Evolutionary conservation across 176 grass and related monocot species (phyloP).

Genomic region (Calamus simplicifolius): DNA sequence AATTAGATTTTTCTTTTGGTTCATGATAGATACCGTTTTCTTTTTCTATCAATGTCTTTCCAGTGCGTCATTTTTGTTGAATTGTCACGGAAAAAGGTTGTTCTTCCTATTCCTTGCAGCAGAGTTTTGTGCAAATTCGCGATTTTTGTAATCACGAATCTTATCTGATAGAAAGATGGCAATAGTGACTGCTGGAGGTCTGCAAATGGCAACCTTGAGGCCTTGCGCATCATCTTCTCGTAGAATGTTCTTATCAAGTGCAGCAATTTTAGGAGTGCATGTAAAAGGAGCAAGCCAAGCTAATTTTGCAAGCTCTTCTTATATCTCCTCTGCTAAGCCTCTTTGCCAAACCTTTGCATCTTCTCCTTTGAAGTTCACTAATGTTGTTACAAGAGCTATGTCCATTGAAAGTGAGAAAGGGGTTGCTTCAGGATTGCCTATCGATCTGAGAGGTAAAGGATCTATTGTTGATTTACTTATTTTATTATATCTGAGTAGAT

Average conservation of each 20-base stretch:
- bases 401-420: constrained; percentile 27
- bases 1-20: too few relatives aligned
- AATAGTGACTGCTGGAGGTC: constrained; percentile 33
- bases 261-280: constrained; percentile 16
- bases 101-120: too few relatives aligned
- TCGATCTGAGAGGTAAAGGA: constrained; percentile 69
- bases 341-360: background rate
- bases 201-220: constrained; percentile 28
- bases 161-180: constrained; percentile 29
- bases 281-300: constrained; percentile 12
- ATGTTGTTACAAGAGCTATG: constrained; percentile 52
- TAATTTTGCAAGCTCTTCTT: constrained; percentile 22
- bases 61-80: too few relatives aligned
- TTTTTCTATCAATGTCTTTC: too few relatives aligned
- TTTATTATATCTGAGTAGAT: background rate
- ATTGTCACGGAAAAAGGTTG: too few relatives aligned
- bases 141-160: too few relatives aligned
- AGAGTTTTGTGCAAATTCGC: too few relatives aligned
- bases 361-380: constrained; percentile 15
- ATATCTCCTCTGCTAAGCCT: background rate
- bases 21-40: too few relatives aligned
- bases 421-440: constrained; percentile 46
- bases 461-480: background rate
- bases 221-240: constrained; percentile 34
- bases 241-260: constrained; percentile 17